Evolutionary conservation across 345 rosid species (phyloP).

Genomic region (Fremontodendron californicum): DNA sequence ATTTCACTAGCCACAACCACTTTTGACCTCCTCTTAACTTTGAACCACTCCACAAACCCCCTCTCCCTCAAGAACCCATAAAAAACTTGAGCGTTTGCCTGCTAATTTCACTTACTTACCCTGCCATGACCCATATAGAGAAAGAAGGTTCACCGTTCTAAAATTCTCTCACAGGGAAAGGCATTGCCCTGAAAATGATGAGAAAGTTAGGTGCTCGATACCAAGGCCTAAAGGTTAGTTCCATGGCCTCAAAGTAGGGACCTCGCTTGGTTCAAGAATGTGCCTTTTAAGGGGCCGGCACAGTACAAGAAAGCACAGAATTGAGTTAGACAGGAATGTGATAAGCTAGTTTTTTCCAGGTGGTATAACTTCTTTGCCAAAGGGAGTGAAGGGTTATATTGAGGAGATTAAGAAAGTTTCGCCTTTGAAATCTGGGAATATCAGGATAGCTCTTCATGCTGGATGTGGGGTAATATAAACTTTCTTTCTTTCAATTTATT

Average conservation of each 20-base stretch:
- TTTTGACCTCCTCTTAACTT: conserved; percentile 31
- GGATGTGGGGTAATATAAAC: conserved; percentile 58
- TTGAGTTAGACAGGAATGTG: conserved; percentile 53
- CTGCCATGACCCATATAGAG: conserved; percentile 51
- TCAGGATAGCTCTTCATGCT: conserved; percentile 60
- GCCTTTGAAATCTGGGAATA: conserved; percentile 51
- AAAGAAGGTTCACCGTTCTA: conserved; percentile 25
- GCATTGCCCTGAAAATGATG: conserved; percentile 45
- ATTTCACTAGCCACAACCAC: conserved; percentile 9
- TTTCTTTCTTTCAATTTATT: background rate
- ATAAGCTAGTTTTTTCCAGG: conserved; percentile 60
- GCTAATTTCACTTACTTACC: conserved; percentile 57
- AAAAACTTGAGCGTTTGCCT: conserved; percentile 37
- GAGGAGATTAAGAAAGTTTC: conserved; percentile 39
- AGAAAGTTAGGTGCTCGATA: conserved; percentile 46
- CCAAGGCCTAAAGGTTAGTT: conserved; percentile 59
- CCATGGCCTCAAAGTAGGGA: conserved; percentile 61
- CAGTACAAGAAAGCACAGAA: conserved; percentile 56
- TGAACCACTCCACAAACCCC: conserved; percentile 35
- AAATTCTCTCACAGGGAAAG: conserved; percentile 50
- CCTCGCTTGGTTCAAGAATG: conserved; percentile 54
- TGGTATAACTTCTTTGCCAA: conserved; percentile 69
- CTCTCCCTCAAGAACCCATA: conserved; percentile 22
- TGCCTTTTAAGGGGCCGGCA: conserved; percentile 49
- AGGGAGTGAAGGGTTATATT: conserved; percentile 56